Conservation (phyloP, 176 grass and related monocot genomes). For the Eragrostis nindensis region DNA sequence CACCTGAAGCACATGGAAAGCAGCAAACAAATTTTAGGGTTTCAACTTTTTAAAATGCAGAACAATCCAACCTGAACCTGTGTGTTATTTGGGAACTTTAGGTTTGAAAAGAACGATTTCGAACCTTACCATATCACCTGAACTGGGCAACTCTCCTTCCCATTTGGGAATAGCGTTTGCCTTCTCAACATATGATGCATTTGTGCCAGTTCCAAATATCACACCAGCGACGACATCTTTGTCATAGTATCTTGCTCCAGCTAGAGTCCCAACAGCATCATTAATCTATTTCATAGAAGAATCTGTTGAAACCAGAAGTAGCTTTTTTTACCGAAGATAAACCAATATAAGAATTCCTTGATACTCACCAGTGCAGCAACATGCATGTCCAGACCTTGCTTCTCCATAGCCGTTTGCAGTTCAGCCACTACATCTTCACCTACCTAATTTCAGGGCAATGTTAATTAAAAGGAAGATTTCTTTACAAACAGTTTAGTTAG, state of each 20-base stretch:
- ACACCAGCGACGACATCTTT: conserved; percentile 76
- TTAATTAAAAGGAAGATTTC: background rate
- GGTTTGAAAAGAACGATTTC: conserved; percentile 15
- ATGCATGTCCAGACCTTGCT: conserved; percentile 80
- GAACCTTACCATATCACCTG: conserved; percentile 76
- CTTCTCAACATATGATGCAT: conserved; percentile 90
- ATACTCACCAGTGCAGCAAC: conserved; percentile 72
- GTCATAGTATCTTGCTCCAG: conserved; percentile 78
- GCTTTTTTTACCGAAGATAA: background rate
- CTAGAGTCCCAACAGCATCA: conserved; percentile 85
- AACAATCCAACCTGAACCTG: background rate
- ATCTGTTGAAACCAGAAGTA: background rate
- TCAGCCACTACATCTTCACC: conserved; percentile 76
- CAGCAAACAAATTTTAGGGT: conserved; percentile 9
- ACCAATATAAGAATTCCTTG: background rate
- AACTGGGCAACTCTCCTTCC: conserved; percentile 65
- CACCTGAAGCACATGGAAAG: conserved; percentile 53
- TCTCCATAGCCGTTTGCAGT: conserved; percentile 70
- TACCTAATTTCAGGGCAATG: conserved; percentile 56
- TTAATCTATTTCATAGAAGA: conserved; percentile 68
- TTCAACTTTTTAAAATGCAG: conserved; percentile 10
- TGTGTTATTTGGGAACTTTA: background rate
- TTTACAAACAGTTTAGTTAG: background rate
- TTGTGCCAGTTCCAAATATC: conserved; percentile 92
- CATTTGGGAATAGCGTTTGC: conserved; percentile 70